Evolutionary conservation across 306 rosid genomes (phyloP).

Genomic region (Canavalia ensiformis): DNA sequence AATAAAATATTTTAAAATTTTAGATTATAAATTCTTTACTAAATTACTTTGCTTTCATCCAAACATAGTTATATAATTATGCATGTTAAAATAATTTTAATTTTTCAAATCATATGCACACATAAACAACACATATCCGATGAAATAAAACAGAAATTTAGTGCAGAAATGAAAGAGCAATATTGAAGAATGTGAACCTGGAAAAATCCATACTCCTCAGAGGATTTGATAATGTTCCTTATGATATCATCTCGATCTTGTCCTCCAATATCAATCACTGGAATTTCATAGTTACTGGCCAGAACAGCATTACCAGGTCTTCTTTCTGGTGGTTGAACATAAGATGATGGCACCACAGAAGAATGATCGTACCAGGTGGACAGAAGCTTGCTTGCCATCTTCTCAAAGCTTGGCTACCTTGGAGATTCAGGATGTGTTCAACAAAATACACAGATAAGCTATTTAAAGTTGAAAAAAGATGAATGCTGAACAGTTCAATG

Average conservation of each 20-base stretch:
- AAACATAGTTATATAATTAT: too few species aligned
- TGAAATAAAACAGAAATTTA: too few species aligned
- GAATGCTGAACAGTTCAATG: too few species aligned
- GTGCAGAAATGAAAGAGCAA: neutral
- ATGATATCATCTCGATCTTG: slow-evolving; percentile 46
- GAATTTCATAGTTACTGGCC: slow-evolving; percentile 21
- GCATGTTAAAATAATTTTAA: too few species aligned
- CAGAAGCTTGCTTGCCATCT: slow-evolving; percentile 23
- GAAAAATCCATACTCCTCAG: slow-evolving; percentile 68
- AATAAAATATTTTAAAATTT: too few species aligned
- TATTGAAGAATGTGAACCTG: slow-evolving; percentile 49
- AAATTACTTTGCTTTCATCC: too few species aligned
- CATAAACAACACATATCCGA: too few species aligned
- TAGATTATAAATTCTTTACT: too few species aligned
- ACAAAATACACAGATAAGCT: too few species aligned
- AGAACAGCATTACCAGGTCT: slow-evolving; percentile 38
- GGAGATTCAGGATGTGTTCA: too few species aligned
- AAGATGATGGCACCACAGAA: slow-evolving; percentile 41
- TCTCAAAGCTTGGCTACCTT: neutral
- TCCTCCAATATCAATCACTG: slow-evolving; percentile 60
- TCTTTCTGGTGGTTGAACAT: slow-evolving; percentile 48
- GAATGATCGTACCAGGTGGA: slow-evolving; percentile 45
- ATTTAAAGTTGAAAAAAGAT: too few species aligned
- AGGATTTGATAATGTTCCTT: slow-evolving; percentile 52
- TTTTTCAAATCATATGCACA: too few species aligned